Conservation (phyloP, 2,329 filamentous ascomycete genomes). For the Claviceps arundinis region DNA sequence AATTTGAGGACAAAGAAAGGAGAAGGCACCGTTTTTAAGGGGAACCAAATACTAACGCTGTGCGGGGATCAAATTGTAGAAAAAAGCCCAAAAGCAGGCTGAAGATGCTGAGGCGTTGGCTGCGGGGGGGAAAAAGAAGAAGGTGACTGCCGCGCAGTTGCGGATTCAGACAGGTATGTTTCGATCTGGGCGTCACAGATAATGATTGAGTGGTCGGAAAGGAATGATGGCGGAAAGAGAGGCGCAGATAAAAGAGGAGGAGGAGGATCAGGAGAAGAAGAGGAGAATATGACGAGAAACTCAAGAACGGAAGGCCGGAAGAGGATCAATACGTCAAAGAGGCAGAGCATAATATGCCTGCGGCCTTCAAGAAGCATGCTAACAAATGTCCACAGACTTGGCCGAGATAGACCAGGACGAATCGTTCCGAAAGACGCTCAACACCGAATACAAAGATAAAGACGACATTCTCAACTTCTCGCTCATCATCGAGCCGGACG, state of each 20-base stretch:
- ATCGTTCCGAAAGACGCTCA: conserved; percentile 67
- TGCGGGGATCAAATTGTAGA: conserved; percentile 35
- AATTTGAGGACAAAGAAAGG: not conserved
- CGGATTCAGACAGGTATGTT: conserved; percentile 81
- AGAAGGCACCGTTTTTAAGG: not conserved
- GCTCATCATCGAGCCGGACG: conserved; percentile 71
- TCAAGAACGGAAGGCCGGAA: not conserved
- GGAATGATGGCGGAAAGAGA: no score
- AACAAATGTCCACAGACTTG: conserved; percentile 42
- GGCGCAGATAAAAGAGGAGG: not conserved
- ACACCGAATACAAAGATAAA: conserved; percentile 65
- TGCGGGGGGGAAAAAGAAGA: conserved; percentile 81
- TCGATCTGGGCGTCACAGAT: no score
- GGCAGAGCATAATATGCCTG: no score
- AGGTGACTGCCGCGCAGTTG: conserved; percentile 90
- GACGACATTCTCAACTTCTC: conserved; percentile 80
- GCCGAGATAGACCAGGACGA: conserved; percentile 45
- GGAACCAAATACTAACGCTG: conserved; percentile 6
- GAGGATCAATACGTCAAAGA: not conserved
- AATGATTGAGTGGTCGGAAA: no score
- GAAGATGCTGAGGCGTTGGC: conserved; percentile 65
- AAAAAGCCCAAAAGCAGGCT: conserved; percentile 93
- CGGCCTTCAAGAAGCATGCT: no score
- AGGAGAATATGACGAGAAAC: not conserved
- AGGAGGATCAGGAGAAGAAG: not conserved